Base-by-base conservation (phyloP, 306 rosid species). In the Clitoria ternatea region DNA sequence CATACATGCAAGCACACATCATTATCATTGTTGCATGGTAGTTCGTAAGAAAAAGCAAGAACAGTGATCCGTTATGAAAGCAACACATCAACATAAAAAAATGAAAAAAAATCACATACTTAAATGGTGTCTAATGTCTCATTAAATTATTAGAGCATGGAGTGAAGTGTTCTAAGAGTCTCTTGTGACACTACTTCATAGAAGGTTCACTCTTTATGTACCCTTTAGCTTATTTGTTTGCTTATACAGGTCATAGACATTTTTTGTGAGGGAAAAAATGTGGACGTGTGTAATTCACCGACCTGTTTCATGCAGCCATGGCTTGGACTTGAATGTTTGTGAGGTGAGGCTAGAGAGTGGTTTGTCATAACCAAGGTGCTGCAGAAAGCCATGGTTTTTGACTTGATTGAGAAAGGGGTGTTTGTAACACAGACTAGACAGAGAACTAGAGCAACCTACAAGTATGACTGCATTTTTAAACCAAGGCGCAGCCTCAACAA, bases 301-400 rank as follows among this genome's bases (percentile, higher is more conserved):
- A 85, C 92, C 89, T 82, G 87, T 61, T 81, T 82, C 49, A 53
- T 62, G 77, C 63, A 61, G 43, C 49, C 50, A 24, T 32, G 67
- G 39, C 50, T 72, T 70, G 75, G 67, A 27, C 23, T 65, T 13
- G 77, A 42, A 67, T 74, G 11, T 6, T 52, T 54, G 2, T 59
- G 55, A 40, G 40, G 55, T 27, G 84, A 79, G 49, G 70, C 42
- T 50, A 83, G 19, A 27, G 71, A 54, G 10, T 66, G 86, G 39
- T 50, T 82, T 73, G 84, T 79, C 26, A 69, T 32, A 52, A 79
- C 3, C 23, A 76, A 53, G 66, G 72, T 72, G 29, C 80, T 72
- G n/a, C 81, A 79, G 56, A 78, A 69, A 43, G 83, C 86, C 92
- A 90, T 90, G n/a, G 74, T 73, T 69, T 20, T 70, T 33, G 27